Conservation (phyloP, 1,284 basidiomycete genomes). For the Boletus mariae region DNA sequence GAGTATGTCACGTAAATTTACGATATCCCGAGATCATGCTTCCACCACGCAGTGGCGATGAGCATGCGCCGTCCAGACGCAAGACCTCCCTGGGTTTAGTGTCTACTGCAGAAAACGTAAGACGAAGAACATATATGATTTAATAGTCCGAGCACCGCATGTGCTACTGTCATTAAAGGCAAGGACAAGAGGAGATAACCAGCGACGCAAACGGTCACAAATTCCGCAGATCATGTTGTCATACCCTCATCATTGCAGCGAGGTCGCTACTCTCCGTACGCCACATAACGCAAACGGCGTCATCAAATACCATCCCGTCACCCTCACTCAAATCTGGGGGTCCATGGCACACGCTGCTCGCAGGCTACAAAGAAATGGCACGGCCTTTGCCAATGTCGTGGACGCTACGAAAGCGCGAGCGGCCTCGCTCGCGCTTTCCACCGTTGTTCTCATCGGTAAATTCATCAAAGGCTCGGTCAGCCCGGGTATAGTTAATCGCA, state of each 20-base stretch:
- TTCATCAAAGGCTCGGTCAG: conserved; percentile 66
- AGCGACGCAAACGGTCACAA: conserved; percentile 7
- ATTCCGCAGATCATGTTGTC: conserved; percentile 29
- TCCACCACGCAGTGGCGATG: conserved; percentile 31
- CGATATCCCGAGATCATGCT: conserved; percentile 31
- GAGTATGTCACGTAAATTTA: conserved; percentile 27
- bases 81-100: conserved; percentile 2
- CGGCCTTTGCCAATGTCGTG: conserved; percentile 62
- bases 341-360: conserved; percentile 28
- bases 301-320: conserved; percentile 28
- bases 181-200: conserved; percentile 6
- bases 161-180: conserved; percentile 14
- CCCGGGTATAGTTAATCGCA: conserved; percentile 67
- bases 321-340: conserved; percentile 22
- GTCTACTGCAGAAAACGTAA: conserved; percentile 19
- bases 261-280: conserved; percentile 28
- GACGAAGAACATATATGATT: conserved; percentile 8
- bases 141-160: conserved; percentile 16
- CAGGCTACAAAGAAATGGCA: conserved; percentile 70
- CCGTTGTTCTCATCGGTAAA: conserved; percentile 48
- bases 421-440: conserved; percentile 53
- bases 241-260: conserved; percentile 32
- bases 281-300: conserved; percentile 32
- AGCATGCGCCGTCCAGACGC: conserved; percentile 18
- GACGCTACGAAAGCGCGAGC: conserved; percentile 54